phyloP scores from a whole-genome alignment of 2,329 filamentous ascomycete species.

The Cladosporium sp. region DNA sequence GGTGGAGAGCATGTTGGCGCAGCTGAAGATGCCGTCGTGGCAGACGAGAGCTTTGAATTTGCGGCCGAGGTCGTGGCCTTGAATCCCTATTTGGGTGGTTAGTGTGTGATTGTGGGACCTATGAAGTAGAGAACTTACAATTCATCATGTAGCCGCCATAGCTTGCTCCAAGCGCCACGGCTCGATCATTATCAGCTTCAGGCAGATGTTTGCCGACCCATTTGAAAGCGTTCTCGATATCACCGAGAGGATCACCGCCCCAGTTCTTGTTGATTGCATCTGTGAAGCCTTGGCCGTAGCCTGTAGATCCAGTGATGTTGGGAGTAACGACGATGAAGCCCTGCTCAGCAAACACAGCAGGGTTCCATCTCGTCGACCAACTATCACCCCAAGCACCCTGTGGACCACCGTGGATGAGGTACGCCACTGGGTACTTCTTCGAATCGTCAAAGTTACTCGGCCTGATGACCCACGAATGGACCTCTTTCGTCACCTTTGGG shows the following conservation, averaged over 20 bases:
- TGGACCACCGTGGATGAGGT: conserved; percentile 36
- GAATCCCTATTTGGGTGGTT: conserved; percentile 61
- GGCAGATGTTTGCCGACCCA: conserved; percentile 65
- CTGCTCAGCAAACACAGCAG: conserved; percentile 34
- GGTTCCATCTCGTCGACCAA: conserved; percentile 35
- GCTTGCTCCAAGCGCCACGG: conserved; percentile 72
- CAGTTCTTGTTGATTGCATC: conserved; percentile 78
- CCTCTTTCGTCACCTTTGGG: conserved; percentile 50
- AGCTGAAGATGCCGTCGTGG: conserved; percentile 59
- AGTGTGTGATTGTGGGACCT: conserved; percentile 37
- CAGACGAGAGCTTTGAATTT: conserved; percentile 86
- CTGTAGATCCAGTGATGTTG: conserved; percentile 34
- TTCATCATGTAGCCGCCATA: conserved; percentile 77
- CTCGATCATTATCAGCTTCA: conserved; percentile 67
- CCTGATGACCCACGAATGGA: conserved; percentile 60
- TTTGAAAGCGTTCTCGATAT: conserved; percentile 76
- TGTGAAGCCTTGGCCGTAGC: conserved; percentile 34
- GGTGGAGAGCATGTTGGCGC: conserved; percentile 34
- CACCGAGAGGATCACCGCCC: conserved; percentile 82
- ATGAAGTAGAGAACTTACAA: conserved; percentile 22
- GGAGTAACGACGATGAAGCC: conserved; percentile 35
- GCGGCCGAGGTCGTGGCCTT: conserved; percentile 77
- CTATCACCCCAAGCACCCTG: conserved; percentile 32
- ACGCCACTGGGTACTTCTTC: conserved; percentile 35
- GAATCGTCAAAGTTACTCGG: conserved; percentile 32